phyloP scores from a whole-genome alignment of 768 basidiomycete species.

The Mycena venus region DNA sequence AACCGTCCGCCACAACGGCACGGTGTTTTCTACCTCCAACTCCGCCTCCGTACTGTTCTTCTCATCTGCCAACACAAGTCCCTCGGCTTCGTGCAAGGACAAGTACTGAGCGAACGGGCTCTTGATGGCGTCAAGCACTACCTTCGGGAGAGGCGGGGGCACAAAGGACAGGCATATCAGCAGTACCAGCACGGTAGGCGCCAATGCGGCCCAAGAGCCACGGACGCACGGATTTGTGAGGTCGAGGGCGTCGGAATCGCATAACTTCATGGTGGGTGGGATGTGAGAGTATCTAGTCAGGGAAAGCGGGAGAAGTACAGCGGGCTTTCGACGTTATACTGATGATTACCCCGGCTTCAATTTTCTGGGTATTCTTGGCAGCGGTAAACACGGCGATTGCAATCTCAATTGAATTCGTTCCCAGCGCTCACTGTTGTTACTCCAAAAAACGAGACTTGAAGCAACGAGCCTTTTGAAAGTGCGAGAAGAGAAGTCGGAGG shows the following conservation, averaged over 20 bases:
- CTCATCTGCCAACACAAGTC: constrained; percentile 45
- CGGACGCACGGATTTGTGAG: constrained; percentile 62
- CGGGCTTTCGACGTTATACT: too few species aligned
- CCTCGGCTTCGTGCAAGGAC: constrained; percentile 69
- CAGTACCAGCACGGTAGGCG: constrained; percentile 62
- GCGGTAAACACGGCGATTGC: too few species aligned
- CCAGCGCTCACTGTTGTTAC: too few species aligned
- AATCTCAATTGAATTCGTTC: too few species aligned
- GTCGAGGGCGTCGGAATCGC: constrained; percentile 54
- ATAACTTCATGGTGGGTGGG: constrained; percentile 54
- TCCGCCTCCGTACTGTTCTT: constrained; percentile 27
- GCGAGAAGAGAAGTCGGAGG: too few species aligned
- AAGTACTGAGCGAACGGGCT: constrained; percentile 58
- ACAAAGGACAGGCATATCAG: constrained; percentile 50
- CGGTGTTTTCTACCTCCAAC: constrained; percentile 38
- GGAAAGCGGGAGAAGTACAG: too few species aligned
- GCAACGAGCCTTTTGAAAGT: too few species aligned
- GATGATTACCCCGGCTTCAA: too few species aligned
- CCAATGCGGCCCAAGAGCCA: constrained; percentile 62
- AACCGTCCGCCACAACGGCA: constrained; percentile 73
- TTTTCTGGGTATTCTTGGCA: too few species aligned
- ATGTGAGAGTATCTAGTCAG: too few species aligned
- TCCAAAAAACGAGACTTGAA: too few species aligned
- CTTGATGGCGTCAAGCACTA: constrained; percentile 40
- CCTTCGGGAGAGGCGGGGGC: constrained; percentile 47